A percentile compares a stretch with the other conserved stretches of the same genome.
phyloP scores from a whole-genome alignment of 1,139 yeast genomes.

The Debaryomyces robertsiae region DNA sequence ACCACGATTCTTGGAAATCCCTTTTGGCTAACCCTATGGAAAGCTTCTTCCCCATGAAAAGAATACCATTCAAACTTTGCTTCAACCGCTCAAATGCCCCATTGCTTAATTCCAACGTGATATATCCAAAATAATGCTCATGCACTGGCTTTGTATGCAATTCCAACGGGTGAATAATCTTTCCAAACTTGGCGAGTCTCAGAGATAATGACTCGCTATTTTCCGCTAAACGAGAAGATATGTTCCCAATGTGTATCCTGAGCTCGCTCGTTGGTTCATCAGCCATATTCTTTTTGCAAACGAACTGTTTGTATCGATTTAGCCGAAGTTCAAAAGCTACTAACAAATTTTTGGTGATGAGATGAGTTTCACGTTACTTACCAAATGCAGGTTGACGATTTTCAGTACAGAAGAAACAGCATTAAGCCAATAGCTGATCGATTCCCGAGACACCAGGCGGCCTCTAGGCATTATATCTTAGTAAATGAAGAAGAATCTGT shows the following conservation, averaged over 20 bases:
- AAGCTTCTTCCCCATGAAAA: constrained; percentile 72
- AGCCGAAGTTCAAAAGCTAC: not conserved
- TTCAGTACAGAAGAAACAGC: too few species aligned
- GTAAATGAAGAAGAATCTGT: too few species aligned
- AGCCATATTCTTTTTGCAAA: constrained; percentile 3
- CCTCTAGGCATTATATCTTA: too few species aligned
- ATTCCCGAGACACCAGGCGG: too few species aligned
- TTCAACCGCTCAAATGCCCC: constrained; percentile 51
- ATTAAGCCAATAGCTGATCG: too few species aligned
- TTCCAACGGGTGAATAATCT: constrained; percentile 44
- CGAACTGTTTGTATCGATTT: constrained; percentile 4
- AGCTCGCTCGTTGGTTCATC: constrained; percentile 18
- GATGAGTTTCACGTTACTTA: constrained; percentile 5
- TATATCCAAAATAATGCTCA: constrained; percentile 66
- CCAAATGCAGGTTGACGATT: not conserved
- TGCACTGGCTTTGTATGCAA: constrained; percentile 49
- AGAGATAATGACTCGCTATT: constrained; percentile 42
- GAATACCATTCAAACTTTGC: constrained; percentile 64
- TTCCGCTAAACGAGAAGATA: constrained; percentile 55
- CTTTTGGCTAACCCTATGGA: constrained; percentile 52
- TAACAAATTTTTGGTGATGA: constrained; percentile 9
- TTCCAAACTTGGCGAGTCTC: constrained; percentile 55
- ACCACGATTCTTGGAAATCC: constrained; percentile 42
- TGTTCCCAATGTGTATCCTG: constrained; percentile 70
- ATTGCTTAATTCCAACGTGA: constrained; percentile 56